Conservation (phyloP, 345 rosid genomes). For the Brassica juncea region DNA sequence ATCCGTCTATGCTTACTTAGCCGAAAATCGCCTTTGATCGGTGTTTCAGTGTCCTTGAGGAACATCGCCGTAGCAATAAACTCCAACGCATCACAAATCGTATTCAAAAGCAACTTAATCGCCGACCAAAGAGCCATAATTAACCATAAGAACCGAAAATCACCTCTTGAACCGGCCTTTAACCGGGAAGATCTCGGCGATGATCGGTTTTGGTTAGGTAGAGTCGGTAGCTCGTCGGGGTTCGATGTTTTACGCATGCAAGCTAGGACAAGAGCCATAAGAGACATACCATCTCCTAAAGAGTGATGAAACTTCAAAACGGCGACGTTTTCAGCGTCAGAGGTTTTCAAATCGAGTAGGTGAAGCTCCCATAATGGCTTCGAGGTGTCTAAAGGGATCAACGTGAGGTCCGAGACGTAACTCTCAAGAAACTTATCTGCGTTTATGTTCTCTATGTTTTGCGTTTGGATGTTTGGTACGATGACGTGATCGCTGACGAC, state of each 20-base stretch:
- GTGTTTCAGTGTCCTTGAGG: conserved; percentile 55
- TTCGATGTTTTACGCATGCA: conserved; percentile 59
- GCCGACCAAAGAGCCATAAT: conserved; percentile 48
- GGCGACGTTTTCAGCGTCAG: conserved; percentile 60
- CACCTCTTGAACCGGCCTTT: conserved; percentile 10
- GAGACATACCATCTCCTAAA: conserved; percentile 61
- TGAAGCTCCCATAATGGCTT: conserved; percentile 88
- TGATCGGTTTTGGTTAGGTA: conserved; percentile 43
- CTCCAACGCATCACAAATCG: conserved; percentile 49
- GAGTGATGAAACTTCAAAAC: conserved; percentile 63
- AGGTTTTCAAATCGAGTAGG: conserved; percentile 64
- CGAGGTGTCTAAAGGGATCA: conserved; percentile 53
- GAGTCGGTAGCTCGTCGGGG: conserved; percentile 59
- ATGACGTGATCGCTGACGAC: conserved; percentile 59
- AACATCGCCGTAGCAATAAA: conserved; percentile 50
- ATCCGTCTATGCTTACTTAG: conserved; percentile 18
- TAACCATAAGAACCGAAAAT: conserved; percentile 42
- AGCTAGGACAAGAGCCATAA: conserved; percentile 61
- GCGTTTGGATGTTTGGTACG: conserved; percentile 46
- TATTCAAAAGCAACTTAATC: conserved; percentile 50
- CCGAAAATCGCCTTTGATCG: conserved; percentile 48
- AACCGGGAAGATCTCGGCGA: not conserved
- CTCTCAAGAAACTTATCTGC: conserved; percentile 62
- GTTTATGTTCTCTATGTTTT: conserved; percentile 46
- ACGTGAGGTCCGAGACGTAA: conserved; percentile 62